Conservation (phyloP, 345 rosid genomes). For the Citrus australasica region DNA sequence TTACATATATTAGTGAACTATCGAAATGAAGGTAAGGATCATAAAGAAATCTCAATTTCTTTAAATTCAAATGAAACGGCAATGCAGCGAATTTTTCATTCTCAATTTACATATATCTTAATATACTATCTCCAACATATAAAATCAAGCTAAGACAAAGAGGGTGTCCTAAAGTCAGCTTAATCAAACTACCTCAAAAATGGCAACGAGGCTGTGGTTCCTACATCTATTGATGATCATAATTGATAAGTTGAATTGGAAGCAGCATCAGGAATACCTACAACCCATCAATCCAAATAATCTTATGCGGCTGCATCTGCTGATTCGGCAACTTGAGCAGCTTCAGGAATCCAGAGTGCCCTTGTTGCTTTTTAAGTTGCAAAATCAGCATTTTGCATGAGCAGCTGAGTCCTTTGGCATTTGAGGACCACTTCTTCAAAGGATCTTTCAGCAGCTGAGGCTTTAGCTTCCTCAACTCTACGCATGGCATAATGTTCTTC, state of each 20-base stretch:
- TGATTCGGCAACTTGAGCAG: constrained; percentile 36
- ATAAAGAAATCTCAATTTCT: neutral
- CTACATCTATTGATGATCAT: constrained; percentile 1
- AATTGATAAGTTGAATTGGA: neutral
- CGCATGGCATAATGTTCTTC: constrained; percentile 42
- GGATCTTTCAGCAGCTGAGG: constrained; percentile 37
- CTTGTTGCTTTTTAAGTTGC: constrained; percentile 67
- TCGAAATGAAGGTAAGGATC: neutral
- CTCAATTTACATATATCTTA: neutral
- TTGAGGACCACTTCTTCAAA: constrained; percentile 48
- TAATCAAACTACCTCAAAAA: constrained; percentile 11
- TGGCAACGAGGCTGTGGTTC: neutral
- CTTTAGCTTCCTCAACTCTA: constrained; percentile 51
- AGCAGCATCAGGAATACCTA: neutral
- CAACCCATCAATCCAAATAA: constrained; percentile 26
- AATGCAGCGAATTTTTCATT: neutral
- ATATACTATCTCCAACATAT: neutral
- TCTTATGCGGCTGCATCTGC: constrained; percentile 23
- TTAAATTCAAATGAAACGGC: neutral
- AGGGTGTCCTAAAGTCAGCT: neutral
- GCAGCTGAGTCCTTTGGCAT: constrained; percentile 63
- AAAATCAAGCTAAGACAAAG: neutral
- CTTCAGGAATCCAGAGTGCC: constrained; percentile 66
- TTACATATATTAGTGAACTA: neutral
- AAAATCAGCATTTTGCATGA: constrained; percentile 76